Evolutionary conservation across 73 alveolate species (phyloP).

Genomic region (Stentor roeselii): DNA sequence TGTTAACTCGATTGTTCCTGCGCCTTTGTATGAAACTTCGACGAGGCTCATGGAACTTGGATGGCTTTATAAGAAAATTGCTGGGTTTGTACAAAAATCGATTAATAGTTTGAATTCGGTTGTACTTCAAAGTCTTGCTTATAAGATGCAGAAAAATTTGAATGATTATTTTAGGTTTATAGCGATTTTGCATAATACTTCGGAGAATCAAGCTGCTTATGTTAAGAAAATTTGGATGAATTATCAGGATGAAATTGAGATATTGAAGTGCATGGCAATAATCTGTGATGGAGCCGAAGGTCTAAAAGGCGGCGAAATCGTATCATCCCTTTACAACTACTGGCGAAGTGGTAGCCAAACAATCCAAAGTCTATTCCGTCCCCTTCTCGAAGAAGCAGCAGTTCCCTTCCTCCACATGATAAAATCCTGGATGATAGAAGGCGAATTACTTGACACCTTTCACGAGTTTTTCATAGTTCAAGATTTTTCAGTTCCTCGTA

Average conservation of each 20-base stretch:
- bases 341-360: conserved; percentile 55
- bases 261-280: conserved; percentile 82
- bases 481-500: conserved; percentile 65
- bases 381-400: conserved; percentile 59
- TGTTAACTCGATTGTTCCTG: conserved; percentile 48
- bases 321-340: conserved; percentile 72
- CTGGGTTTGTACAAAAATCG: conserved; percentile 31
- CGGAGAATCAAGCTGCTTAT: conserved; percentile 22
- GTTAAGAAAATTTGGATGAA: not conserved
- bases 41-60: conserved; percentile 83
- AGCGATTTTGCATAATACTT: conserved; percentile 63
- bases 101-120: conserved; percentile 49
- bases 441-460: conserved; percentile 79
- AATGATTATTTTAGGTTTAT: conserved; percentile 78
- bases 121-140: conserved; percentile 66
- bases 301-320: conserved; percentile 77
- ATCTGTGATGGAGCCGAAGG: conserved; percentile 71
- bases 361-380: conserved; percentile 36
- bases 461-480: conserved; percentile 82
- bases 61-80: conserved; percentile 76
- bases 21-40: conserved; percentile 49
- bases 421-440: conserved; percentile 88
- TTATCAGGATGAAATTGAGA: conserved; percentile 43
- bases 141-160: conserved; percentile 75
- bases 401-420: conserved; percentile 65